Conservation (phyloP, 257 asterid species). For the Solanum sitiens region DNA sequence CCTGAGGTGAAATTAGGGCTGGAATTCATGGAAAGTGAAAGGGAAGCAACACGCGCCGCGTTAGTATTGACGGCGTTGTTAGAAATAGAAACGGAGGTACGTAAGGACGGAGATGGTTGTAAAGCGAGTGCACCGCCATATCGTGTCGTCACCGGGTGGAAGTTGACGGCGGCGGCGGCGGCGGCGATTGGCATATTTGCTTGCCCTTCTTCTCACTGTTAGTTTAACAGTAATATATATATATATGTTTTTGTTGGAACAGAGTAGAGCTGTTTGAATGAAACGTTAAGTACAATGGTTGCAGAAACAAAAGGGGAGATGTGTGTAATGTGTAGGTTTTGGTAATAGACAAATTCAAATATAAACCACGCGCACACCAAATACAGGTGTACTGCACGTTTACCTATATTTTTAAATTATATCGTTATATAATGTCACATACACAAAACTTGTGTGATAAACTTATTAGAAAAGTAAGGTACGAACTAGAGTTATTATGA, state of each 20-base stretch:
- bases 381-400: not conserved
- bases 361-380: not conserved
- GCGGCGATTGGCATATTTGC: conserved; percentile 17
- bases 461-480: no score
- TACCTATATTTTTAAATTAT: no score
- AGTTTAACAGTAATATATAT: not conserved
- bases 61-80: not conserved
- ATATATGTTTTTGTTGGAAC: not conserved
- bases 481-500: no score
- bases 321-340: not conserved
- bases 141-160: not conserved
- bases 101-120: conserved; percentile 4
- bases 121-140: conserved; percentile 7
- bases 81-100: conserved; percentile 12
- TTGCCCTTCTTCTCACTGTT: not conserved
- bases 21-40: conserved; percentile 17
- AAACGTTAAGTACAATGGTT: not conserved
- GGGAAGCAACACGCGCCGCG: conserved; percentile 3
- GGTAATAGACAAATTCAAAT: not conserved
- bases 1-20: conserved; percentile 15
- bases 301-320: not conserved
- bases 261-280: not conserved
- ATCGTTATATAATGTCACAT: no score
- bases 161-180: conserved; percentile 9
- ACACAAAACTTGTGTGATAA: no score